These are phyloP conservation scores for Clausena lansium DNA, from an alignment of 345 rosid genomes.

Conservation along the genomic window DNA sequence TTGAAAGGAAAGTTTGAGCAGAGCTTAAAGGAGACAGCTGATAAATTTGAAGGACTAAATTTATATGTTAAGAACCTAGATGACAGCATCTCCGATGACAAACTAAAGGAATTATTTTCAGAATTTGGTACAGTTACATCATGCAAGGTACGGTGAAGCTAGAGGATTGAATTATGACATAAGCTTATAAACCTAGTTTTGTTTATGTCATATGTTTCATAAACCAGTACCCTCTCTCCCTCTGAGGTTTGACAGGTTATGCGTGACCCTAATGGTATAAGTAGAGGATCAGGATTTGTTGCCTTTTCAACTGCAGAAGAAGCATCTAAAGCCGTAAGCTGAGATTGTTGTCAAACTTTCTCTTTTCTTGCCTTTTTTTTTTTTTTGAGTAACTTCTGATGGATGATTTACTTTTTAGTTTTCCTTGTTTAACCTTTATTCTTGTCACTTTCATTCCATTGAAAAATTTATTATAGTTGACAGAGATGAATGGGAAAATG, in stretches of 20 bases:
- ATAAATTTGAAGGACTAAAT: slow-evolving; percentile 44
- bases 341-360: background rate
- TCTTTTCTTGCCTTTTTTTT: background rate
- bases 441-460: background rate
- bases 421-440: background rate
- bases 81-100: slow-evolving; percentile 47
- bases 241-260: slow-evolving; percentile 46
- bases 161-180: background rate
- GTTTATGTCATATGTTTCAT: background rate
- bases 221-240: background rate
- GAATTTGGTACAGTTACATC: slow-evolving; percentile 40
- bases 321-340: slow-evolving; percentile 68
- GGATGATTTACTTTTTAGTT: background rate
- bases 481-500: slow-evolving; percentile 94
- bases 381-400: background rate
- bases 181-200: background rate
- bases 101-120: slow-evolving; percentile 39
- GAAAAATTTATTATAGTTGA: slow-evolving; percentile 28
- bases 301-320: slow-evolving; percentile 81
- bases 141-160: slow-evolving; percentile 31
- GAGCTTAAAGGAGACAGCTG: slow-evolving; percentile 48
- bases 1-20: slow-evolving; percentile 42
- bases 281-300: slow-evolving; percentile 85
- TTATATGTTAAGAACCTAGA: slow-evolving; percentile 46
- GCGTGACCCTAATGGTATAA: slow-evolving; percentile 70